Evolutionary conservation across 371 early-diverging fungal species (phyloP).

Genomic region (Mucor velutinosus): DNA sequence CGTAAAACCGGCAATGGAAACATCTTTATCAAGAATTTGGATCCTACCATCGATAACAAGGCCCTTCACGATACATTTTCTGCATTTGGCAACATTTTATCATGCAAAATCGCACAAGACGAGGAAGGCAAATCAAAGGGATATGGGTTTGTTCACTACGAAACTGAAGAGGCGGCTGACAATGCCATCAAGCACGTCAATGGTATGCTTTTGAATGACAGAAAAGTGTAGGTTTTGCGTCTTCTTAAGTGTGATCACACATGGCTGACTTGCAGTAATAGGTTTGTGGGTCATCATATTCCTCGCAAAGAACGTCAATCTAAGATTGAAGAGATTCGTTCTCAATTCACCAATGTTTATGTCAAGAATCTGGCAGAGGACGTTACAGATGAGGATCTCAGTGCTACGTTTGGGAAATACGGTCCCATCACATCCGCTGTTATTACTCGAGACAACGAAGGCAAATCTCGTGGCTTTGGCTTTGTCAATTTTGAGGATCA

Average conservation of each 20-base stretch:
- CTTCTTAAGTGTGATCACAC: neutral
- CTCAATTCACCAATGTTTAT: conserved; percentile 91
- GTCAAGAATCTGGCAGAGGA: conserved; percentile 86
- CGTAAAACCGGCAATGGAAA: conserved; percentile 94
- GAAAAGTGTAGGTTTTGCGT: conserved; percentile 58
- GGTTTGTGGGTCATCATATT: conserved; percentile 79
- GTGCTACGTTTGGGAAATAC: conserved; percentile 68
- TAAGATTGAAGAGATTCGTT: conserved; percentile 75
- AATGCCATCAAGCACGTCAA: conserved; percentile 90
- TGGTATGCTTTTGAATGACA: conserved; percentile 93
- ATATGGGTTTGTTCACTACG: conserved; percentile 98
- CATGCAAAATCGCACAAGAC: conserved; percentile 92
- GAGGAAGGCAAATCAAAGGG: conserved; percentile 80
- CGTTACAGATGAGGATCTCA: conserved; percentile 75
- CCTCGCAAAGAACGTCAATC: conserved; percentile 81
- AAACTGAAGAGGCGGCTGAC: conserved; percentile 83
- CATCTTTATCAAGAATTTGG: conserved; percentile 99
- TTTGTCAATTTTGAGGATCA: conserved; percentile 90
- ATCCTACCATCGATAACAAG: conserved; percentile 93
- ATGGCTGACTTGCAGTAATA: neutral
- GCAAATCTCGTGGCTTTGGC: conserved; percentile 80
- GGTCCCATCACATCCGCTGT: conserved; percentile 79
- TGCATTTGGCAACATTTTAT: conserved; percentile 91
- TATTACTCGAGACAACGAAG: conserved; percentile 66
- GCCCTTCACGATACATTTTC: conserved; percentile 95